Base-by-base conservation (phyloP, 2,329 filamentous ascomycete species). In the Pyrenophora graminea region DNA sequence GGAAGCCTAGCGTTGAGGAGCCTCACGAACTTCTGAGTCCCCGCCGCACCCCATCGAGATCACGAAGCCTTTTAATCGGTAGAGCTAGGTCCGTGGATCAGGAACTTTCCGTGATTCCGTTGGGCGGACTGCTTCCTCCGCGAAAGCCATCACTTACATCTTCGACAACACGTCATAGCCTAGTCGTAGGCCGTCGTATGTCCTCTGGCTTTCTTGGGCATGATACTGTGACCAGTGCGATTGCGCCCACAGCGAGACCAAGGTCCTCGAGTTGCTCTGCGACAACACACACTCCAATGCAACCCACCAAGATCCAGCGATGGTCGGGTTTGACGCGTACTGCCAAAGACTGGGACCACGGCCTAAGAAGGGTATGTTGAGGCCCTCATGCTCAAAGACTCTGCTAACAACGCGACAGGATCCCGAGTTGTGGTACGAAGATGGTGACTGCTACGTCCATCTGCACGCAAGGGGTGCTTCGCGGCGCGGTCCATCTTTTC, bases 391-490 rank as follows among this genome's bases (percentile, higher is more conserved):
- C 39, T 31, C 36, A 15, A 18, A 15, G n/a, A 33, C 39, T 27
- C 32, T 42, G 27, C 53, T 57, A 45, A 61, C 44, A 30, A 2
- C 7, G 10, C 25, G 18, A 34, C 23, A 91, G 88, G 89, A 92
- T 60, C 77, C 82, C 2, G 88, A 91, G 58, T 76, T 93, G 2
- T 92, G 86, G 86, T 79, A 80, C 53, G 77, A 80, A 9, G 74
- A 85, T 56, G 88, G 86, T 12, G 84, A 91, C 65, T 91, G 88
- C 62, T 77, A 85, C 13, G 79, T 92, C 1, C 80, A 91, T 69
- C 77, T 92, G 0, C 86, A 89, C 62, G 81, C 75, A n/a, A 79
- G 80, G 56, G 86, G 85, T 33, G 82, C 84, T 48, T 89, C 86
- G 3, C 80, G 79, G 50, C 77, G 84, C 59, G 85, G 85, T 0